Conservation (phyloP, 352 stramenopile genomes). For the Globisporangium carolinianum region DNA sequence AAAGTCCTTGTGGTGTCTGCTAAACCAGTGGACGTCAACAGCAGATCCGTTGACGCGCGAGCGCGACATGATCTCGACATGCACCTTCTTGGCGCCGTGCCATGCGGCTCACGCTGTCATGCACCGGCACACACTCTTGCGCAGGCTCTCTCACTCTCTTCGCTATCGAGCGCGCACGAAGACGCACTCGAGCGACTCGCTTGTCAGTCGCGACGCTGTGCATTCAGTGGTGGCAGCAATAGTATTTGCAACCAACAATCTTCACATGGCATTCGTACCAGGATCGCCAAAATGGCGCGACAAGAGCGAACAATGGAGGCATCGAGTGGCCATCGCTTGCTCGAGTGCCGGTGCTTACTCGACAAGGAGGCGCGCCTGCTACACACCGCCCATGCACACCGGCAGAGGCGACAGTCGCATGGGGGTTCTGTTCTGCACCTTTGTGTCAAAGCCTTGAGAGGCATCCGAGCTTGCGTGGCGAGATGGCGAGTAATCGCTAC, state of each 20-base stretch:
- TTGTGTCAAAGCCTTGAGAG: neutral
- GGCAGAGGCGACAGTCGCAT: neutral
- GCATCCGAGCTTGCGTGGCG: neutral
- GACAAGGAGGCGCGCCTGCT: neutral
- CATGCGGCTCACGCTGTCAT: neutral
- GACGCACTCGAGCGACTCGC: neutral
- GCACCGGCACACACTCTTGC: neutral
- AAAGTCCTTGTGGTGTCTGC: neutral
- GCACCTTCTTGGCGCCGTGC: neutral
- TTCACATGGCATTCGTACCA: too few species aligned
- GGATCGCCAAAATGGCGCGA: too few species aligned
- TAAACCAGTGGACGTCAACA: neutral
- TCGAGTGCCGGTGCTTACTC: neutral
- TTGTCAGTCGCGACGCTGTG: neutral
- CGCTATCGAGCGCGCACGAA: neutral
- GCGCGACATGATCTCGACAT: neutral
- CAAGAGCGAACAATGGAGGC: neutral
- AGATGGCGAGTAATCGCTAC: neutral
- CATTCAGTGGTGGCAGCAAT: too few species aligned
- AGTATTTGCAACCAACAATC: too few species aligned
- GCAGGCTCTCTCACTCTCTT: neutral
- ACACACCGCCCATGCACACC: neutral
- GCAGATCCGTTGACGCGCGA: conserved; percentile 1
- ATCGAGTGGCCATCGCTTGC: neutral
- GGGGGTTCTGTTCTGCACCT: neutral